phyloP scores from a whole-genome alignment of 164 flowering plant genomes.

The Vitis rupestris region DNA sequence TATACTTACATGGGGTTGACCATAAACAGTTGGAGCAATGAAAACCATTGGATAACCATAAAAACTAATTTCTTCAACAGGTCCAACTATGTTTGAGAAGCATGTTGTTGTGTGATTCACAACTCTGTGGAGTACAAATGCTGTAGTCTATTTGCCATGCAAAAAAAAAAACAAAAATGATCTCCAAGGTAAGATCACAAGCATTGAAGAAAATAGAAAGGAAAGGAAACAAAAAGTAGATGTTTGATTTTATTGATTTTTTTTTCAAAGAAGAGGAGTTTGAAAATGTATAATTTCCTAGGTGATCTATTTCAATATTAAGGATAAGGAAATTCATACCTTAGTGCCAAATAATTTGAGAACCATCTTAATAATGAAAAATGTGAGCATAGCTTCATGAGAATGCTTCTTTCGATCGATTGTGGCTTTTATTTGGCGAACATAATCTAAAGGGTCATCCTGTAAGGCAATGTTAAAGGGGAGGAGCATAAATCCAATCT shows the following conservation, averaged over 20 bases:
- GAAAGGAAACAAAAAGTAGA: too few relatives aligned
- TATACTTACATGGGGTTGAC: constrained; percentile 48
- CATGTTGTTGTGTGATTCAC: constrained; percentile 43
- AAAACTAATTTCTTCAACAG: constrained; percentile 55
- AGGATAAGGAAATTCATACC: constrained; percentile 14
- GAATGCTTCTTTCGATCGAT: constrained; percentile 34
- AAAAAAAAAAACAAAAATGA: too few relatives aligned
- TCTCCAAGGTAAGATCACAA: too few relatives aligned
- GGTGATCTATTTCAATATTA: too few relatives aligned
- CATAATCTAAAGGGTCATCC: constrained; percentile 33
- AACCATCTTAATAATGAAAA: not conserved
- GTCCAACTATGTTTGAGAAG: constrained; percentile 68
- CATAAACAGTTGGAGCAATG: constrained; percentile 60
- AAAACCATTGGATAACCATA: constrained; percentile 54
- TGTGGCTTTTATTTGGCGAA: constrained; percentile 24
- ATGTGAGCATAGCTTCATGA: constrained; percentile 25
- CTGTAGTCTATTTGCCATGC: constrained; percentile 24
- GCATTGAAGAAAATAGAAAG: too few relatives aligned
- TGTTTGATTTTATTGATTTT: too few relatives aligned
- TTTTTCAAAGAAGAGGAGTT: too few relatives aligned
- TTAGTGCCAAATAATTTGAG: constrained; percentile 27
- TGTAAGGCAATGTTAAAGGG: constrained; percentile 26
- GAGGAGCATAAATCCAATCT: constrained; percentile 27
- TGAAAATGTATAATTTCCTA: too few relatives aligned
- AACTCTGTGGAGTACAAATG: constrained; percentile 24